Percentiles rank a stretch among this genome's conserved stretches.
Conservation (phyloP, 1,284 basidiomycete species). For the Mycena citricolor region DNA sequence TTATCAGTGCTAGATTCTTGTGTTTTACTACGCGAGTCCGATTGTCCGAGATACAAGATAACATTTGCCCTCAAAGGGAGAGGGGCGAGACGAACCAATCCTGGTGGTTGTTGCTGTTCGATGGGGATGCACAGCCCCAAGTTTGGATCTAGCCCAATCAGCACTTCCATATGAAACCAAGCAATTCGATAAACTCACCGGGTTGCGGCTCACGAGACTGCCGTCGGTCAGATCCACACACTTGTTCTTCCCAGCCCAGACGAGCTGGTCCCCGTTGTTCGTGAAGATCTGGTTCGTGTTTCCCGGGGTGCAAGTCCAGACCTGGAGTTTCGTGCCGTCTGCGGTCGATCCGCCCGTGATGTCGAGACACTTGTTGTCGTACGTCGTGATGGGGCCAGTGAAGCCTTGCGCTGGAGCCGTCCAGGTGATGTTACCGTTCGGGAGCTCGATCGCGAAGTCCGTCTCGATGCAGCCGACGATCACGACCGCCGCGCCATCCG, state of each 20-base stretch:
- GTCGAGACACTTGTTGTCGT: constrained; percentile 5
- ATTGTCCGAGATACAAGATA: too few species aligned
- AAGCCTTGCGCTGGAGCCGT: constrained; percentile 1
- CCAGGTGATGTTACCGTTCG: constrained; percentile 13
- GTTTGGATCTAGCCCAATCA: too few species aligned
- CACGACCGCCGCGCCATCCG: constrained; percentile 8
- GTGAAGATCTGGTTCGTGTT: constrained; percentile 1
- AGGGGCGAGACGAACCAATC: too few species aligned
- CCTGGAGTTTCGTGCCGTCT: constrained; percentile 3
- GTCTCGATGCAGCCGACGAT: constrained; percentile 7
- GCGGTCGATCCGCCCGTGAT: neutral
- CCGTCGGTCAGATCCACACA: constrained; percentile 8
- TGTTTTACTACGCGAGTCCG: too few species aligned
- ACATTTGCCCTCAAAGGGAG: too few species aligned
- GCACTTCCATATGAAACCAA: too few species aligned
- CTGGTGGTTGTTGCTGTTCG: too few species aligned
- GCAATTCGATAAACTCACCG: constrained; percentile 2
- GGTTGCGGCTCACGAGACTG: constrained; percentile 1
- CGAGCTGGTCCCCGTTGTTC: neutral
- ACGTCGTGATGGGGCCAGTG: constrained; percentile 1
- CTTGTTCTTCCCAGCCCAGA: constrained; percentile 12
- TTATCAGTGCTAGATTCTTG: too few species aligned
- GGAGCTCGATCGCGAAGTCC: constrained; percentile 7
- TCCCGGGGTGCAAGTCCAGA: constrained; percentile 9
- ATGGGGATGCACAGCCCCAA: too few species aligned